A percentile compares a stretch with the other conserved stretches of the same genome.
phyloP scores from a whole-genome alignment of 1,284 basidiomycete species.

The Tausonia pullulans region DNA sequence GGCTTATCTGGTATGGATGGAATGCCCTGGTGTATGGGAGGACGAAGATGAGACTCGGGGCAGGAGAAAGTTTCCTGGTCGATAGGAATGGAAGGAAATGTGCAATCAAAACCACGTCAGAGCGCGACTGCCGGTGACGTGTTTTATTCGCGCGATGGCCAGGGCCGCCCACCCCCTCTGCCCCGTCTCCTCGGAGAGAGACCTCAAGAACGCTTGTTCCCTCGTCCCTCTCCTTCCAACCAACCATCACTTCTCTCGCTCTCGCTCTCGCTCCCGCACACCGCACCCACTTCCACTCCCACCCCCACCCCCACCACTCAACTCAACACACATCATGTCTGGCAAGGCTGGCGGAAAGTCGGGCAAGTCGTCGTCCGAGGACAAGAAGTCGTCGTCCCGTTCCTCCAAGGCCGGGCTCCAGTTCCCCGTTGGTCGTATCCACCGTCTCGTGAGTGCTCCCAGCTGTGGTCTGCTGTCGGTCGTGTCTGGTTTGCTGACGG shows the following conservation, averaged over 20 bases:
- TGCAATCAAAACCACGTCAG: too few species aligned
- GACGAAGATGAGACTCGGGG: background rate
- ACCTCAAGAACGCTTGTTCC: background rate
- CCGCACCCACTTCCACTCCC: constrained; percentile 4
- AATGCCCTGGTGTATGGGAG: background rate
- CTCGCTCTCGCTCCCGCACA: constrained; percentile 17
- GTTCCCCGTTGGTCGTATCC: constrained; percentile 34
- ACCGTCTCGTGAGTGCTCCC: constrained; percentile 17
- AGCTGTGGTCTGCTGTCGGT: too few species aligned
- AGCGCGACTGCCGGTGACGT: background rate
- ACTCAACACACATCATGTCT: background rate
- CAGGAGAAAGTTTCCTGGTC: background rate
- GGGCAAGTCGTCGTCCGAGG: constrained; percentile 25
- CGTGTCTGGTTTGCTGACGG: too few species aligned
- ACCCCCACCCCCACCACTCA: constrained; percentile 1
- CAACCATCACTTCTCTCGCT: constrained; percentile 17
- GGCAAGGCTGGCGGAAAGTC: constrained; percentile 13
- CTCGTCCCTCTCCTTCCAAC: constrained; percentile 16
- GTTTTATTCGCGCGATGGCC: too few species aligned
- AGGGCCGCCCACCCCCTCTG: too few species aligned
- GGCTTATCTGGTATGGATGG: too few species aligned
- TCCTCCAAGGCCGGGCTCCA: constrained; percentile 51
- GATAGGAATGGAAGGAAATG: background rate
- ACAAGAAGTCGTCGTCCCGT: constrained; percentile 50
- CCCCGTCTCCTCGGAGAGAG: background rate